Base-by-base conservation (phyloP, 73 alveolate species). In the Tetrahymena borealis region DNA sequence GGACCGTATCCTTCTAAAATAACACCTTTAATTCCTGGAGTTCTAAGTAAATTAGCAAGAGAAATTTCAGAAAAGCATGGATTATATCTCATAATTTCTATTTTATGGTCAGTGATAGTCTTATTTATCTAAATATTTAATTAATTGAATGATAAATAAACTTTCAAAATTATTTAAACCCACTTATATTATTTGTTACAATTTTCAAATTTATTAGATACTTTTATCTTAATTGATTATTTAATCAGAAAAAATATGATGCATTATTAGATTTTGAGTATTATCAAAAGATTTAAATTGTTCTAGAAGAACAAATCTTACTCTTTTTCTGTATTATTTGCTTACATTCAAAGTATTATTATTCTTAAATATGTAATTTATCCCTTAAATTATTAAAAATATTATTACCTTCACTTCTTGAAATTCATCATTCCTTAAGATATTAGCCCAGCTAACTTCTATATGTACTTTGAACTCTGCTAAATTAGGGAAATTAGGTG, bases 401-500 rank as follows among this genome's bases (percentile, higher is more conserved):
- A 5, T 41, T 4, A 12, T 60, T 60, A 60, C 85, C 31, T 60
- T 60, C 16, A 60, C 36, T 24, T 32, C 18, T n/a, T 60, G 28
- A 60, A 40, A 33, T 18, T 93, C 95, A 11, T 92, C 95, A 40
- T 92, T 93, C 79, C 95, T 93, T 39, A 93, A 39, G 13, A 93
- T 92, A 28, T 78, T 40, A 31, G 43, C 15, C 95, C 95, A 93
- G 35, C 78, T 79, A 0, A 93, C 91, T 85, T 93, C 95, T n/a
- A 93, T 93, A 42, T 93, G 77, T 15, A 93, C 91, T 40, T 92
- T 92, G 91, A 93, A 93, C 32, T 93, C 93, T 32, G 91, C 95
- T 33, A 93, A 93, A 85, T 8, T 20, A 28, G 95, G 95, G 78
- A 93, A 93, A 90, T 93, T 93, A 28, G 95, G 95, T 32, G 93